Conservation (phyloP, 2,329 filamentous ascomycete genomes). For the Aspergillus fumigatus region DNA sequence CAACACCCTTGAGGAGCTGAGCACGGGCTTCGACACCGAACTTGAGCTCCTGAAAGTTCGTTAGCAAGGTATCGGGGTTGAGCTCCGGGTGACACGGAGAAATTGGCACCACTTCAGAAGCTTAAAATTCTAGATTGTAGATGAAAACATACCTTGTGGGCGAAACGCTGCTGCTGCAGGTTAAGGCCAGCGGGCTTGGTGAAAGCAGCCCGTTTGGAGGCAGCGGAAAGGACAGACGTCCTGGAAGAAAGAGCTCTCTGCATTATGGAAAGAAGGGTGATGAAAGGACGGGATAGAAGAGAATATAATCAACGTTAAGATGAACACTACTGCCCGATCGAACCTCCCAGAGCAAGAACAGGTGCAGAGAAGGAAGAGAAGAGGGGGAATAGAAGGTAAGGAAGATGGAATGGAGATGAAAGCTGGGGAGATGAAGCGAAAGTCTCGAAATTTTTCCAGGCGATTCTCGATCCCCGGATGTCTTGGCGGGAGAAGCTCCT, state of each 20-base stretch:
- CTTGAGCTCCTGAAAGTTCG: constrained; percentile 73
- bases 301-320: constrained; percentile 19
- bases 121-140: constrained; percentile 1
- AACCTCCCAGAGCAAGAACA: constrained; percentile 29
- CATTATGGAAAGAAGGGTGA: constrained; percentile 58
- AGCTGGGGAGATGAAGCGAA: constrained; percentile 34
- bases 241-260: constrained; percentile 89
- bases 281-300: constrained; percentile 21
- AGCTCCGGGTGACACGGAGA: constrained; percentile 20
- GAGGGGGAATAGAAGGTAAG: constrained; percentile 26
- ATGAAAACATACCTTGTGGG: constrained; percentile 74
- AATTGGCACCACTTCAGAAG: not conserved
- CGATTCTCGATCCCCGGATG: constrained; percentile 38
- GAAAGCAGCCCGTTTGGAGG: constrained; percentile 53
- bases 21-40: constrained; percentile 95
- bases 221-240: constrained; percentile 70
- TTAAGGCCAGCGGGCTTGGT: constrained; percentile 61
- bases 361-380: constrained; percentile 22
- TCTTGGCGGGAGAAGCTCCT: constrained; percentile 42
- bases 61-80: constrained; percentile 24
- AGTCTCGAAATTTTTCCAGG: constrained; percentile 41
- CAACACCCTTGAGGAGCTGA: constrained; percentile 84
- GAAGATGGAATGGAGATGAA: constrained; percentile 26
- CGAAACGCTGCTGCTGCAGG: constrained; percentile 89
- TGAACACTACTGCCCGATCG: constrained; percentile 28